Conservation (phyloP, 2,329 filamentous ascomycete species). For the Albophoma yamanashiensis region DNA sequence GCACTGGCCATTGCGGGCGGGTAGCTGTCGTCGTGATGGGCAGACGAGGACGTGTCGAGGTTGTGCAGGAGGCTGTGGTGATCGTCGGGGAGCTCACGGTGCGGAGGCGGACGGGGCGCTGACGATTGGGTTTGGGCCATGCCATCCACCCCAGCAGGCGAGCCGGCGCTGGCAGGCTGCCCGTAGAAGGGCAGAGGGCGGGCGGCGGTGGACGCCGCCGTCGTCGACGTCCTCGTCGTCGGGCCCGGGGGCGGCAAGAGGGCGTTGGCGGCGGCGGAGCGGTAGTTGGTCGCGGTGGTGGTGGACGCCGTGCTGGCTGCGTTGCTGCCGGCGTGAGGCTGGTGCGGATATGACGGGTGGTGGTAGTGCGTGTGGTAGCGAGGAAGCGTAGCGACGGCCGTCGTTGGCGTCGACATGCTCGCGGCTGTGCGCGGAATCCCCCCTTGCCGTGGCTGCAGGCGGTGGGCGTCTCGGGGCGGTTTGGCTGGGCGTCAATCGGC, state of each 20-base stretch:
- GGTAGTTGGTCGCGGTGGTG: slow-evolving; percentile 14
- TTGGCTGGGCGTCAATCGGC: background rate
- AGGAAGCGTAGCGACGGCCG: slow-evolving; percentile 62
- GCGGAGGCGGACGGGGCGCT: slow-evolving; percentile 19
- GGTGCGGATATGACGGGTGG: slow-evolving; percentile 43
- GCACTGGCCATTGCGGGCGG: slow-evolving; percentile 10
- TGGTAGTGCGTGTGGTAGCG: slow-evolving; percentile 57
- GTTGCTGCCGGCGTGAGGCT: slow-evolving; percentile 14
- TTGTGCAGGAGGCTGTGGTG: slow-evolving; percentile 9
- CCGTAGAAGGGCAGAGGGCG: slow-evolving; percentile 17
- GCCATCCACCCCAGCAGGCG: slow-evolving; percentile 20
- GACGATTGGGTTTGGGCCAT: slow-evolving; percentile 18
- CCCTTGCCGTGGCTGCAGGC: slow-evolving; percentile 2
- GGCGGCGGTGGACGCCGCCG: slow-evolving; percentile 13
- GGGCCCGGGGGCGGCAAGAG: slow-evolving; percentile 14
- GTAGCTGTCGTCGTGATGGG: slow-evolving; percentile 9
- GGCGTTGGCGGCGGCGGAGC: slow-evolving; percentile 15
- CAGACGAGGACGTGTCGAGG: slow-evolving; percentile 12
- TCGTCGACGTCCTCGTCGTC: slow-evolving; percentile 7
- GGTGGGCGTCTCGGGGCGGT: background rate
- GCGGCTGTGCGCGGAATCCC: background rate
- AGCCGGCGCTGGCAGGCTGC: slow-evolving; percentile 15
- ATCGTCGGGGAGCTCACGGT: slow-evolving; percentile 11
- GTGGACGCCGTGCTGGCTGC: slow-evolving; percentile 9
- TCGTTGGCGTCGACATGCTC: slow-evolving; percentile 71